Conservation (phyloP, 2,329 filamentous ascomycete species). For the Claviceps sp. region DNA sequence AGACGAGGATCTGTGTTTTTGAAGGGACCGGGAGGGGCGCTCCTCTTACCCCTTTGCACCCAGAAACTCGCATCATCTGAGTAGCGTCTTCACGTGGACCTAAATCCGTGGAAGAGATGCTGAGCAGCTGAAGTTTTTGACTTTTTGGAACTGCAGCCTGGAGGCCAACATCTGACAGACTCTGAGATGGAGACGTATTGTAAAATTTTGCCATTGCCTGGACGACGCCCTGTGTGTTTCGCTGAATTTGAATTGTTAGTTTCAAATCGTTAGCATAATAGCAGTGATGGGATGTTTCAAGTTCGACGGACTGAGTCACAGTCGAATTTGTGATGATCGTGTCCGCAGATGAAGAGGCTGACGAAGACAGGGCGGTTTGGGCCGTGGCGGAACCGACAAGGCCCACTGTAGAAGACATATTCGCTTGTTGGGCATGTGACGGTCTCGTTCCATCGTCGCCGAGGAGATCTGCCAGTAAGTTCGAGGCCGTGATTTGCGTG, state of each 20-base stretch:
- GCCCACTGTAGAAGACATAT: constrained; percentile 73
- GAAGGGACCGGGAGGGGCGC: background rate
- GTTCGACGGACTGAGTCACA: constrained; percentile 25
- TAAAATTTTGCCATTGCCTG: constrained; percentile 76
- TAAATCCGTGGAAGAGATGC: constrained; percentile 71
- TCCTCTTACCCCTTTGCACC: constrained; percentile 73
- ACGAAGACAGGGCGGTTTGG: constrained; percentile 18
- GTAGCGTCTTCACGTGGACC: constrained; percentile 68
- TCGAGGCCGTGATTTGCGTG: constrained; percentile 57
- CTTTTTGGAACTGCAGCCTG: constrained; percentile 95
- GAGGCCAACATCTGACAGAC: constrained; percentile 62
- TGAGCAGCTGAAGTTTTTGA: constrained; percentile 84
- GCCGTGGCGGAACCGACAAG: constrained; percentile 50
- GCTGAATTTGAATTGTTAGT: constrained; percentile 71
- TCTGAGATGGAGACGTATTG: constrained; percentile 54
- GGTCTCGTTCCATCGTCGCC: constrained; percentile 47
- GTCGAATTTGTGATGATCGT: constrained; percentile 37
- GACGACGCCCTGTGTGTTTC: constrained; percentile 64
- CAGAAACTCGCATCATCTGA: constrained; percentile 78
- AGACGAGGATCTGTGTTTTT: background rate
- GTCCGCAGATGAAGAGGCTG: constrained; percentile 31
- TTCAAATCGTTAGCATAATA: constrained; percentile 79
- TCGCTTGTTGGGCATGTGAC: constrained; percentile 38
- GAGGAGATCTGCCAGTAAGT: constrained; percentile 83
- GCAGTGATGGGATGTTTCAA: constrained; percentile 48